These are phyloP conservation scores for Solanum chmielewskii DNA, from an alignment of 257 asterid genomes.

Conservation along the genomic window DNA sequence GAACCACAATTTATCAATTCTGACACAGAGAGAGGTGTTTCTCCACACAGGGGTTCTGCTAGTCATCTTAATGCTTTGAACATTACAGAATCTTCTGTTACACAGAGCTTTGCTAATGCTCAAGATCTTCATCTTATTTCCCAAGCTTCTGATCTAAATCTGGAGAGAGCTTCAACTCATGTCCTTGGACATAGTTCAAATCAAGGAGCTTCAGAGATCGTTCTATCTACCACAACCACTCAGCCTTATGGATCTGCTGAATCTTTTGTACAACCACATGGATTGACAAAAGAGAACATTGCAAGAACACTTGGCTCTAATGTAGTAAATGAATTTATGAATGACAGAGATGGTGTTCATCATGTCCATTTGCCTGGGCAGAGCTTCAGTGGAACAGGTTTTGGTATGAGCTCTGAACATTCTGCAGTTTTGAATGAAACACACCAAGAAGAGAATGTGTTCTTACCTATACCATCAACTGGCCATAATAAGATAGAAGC, in stretches of 20 bases:
- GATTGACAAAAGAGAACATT: conserved; percentile 5
- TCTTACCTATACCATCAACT: conserved; percentile 20
- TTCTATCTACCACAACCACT: conserved; percentile 2
- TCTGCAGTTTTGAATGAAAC: conserved; percentile 21
- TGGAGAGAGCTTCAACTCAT: conserved; percentile 8
- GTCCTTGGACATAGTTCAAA: conserved; percentile 16
- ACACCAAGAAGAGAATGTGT: conserved; percentile 9
- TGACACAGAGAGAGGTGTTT: conserved; percentile 12
- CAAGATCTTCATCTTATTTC: conserved; percentile 13
- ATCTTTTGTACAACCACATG: conserved; percentile 20
- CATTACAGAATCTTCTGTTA: conserved; percentile 12
- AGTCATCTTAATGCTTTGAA: conserved; percentile 17
- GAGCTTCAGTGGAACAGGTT: conserved; percentile 22
- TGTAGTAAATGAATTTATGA: conserved; percentile 25
- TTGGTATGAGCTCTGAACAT: conserved; percentile 22
- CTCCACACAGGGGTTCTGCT: conserved; percentile 14
- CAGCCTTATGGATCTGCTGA: conserved; percentile 21
- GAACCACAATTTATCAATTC: conserved; percentile 12
- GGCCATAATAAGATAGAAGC: conserved; percentile 19
- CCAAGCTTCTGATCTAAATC: conserved; percentile 16
- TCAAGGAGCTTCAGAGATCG: conserved; percentile 13
- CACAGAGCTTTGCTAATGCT: conserved; percentile 12
- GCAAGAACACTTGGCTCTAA: conserved; percentile 19
- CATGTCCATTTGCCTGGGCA: conserved; percentile 28
- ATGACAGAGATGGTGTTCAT: conserved; percentile 16